Evolutionary conservation across 192 early-diverging fungal species (phyloP).

Genomic region (Oehlia diaphana): DNA sequence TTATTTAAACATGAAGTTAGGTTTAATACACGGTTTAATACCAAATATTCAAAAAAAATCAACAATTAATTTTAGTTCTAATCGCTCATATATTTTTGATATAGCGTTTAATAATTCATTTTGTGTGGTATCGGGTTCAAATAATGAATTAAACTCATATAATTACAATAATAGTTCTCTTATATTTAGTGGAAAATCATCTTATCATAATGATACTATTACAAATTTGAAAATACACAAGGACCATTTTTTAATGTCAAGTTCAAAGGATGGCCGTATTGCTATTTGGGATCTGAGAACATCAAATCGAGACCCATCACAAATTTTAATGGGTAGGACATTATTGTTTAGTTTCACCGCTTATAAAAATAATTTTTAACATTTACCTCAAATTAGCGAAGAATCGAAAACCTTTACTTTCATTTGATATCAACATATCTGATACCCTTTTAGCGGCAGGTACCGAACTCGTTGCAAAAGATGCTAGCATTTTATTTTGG

Average conservation of each 20-base stretch:
- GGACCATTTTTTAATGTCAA: conserved; percentile 56
- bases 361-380: not conserved
- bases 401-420: conserved; percentile 38
- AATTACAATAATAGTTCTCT: conserved; percentile 55
- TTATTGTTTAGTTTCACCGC: conserved; percentile 1
- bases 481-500: conserved; percentile 56
- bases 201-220: conserved; percentile 62
- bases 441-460: conserved; percentile 57
- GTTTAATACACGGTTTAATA: not conserved
- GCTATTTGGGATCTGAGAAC: conserved; percentile 71
- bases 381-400: conserved; percentile 25
- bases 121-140: conserved; percentile 61
- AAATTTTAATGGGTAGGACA: conserved; percentile 56
- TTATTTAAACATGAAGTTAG: not conserved
- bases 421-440: conserved; percentile 54
- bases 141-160: conserved; percentile 65
- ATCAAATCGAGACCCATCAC: conserved; percentile 43
- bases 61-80: not conserved
- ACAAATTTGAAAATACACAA: conserved; percentile 61
- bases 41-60: not conserved
- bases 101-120: conserved; percentile 44
- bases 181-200: conserved; percentile 45
- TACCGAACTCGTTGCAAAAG: conserved; percentile 45
- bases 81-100: conserved; percentile 53
- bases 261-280: conserved; percentile 63